These are phyloP conservation scores for Verticillium longisporum DNA, from an alignment of 2,329 filamentous ascomycete species.

Conservation along the genomic window DNA sequence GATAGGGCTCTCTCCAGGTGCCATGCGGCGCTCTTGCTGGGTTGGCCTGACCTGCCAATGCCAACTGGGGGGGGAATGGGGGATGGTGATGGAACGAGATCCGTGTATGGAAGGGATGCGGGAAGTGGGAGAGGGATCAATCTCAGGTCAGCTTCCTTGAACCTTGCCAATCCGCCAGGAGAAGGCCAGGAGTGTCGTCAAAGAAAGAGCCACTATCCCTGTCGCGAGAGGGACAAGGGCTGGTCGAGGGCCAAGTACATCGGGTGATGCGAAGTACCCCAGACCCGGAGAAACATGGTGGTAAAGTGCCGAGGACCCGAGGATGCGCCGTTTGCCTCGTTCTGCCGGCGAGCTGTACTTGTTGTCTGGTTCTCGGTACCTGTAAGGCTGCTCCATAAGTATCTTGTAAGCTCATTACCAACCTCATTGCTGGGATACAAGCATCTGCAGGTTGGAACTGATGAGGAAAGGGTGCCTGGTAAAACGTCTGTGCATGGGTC, in stretches of 20 bases:
- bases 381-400: not conserved
- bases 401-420: not conserved
- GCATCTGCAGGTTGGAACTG: not conserved
- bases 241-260: not conserved
- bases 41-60: not conserved
- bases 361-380: not conserved
- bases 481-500: not conserved
- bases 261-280: not conserved
- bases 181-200: not conserved
- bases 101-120: not conserved
- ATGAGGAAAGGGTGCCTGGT: not conserved
- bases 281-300: not conserved
- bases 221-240: not conserved
- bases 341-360: not conserved
- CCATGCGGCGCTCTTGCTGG: not conserved
- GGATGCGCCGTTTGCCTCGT: not conserved
- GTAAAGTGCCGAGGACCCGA: not conserved
- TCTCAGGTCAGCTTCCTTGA: not conserved
- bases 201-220: not conserved
- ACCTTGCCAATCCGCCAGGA: not conserved
- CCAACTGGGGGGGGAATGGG: not conserved
- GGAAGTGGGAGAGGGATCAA: not conserved
- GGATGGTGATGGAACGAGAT: not conserved
- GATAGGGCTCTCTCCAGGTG: not conserved
- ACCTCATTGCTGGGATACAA: not conserved